phyloP scores from a whole-genome alignment of 2,329 filamentous ascomycete species.

The Madurella mycetomatis region DNA sequence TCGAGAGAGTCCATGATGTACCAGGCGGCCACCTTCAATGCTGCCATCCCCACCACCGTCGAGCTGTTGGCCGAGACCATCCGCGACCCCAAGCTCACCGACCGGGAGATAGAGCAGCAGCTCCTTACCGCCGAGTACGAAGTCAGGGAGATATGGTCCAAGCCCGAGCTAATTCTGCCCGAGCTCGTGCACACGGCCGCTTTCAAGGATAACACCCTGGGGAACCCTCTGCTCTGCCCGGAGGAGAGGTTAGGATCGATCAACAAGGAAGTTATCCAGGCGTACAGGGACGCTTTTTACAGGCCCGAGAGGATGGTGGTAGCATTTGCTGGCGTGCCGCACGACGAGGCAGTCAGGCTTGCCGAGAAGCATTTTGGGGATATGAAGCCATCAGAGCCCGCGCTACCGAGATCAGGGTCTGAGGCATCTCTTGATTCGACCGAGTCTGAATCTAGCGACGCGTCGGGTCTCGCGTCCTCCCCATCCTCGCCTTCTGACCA shows the following conservation, averaged over 20 bases:
- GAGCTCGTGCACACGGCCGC: conserved; percentile 94
- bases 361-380: conserved; percentile 86
- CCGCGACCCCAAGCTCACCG: conserved; percentile 75
- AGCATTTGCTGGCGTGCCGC: conserved; percentile 88
- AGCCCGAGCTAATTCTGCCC: conserved; percentile 91
- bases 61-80: conserved; percentile 91
- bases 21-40: conserved; percentile 96
- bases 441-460: conserved; percentile 32
- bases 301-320: conserved; percentile 87
- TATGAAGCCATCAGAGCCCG: conserved; percentile 60
- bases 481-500: conserved; percentile 31
- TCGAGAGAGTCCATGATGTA: conserved; percentile 98
- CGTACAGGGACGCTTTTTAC: conserved; percentile 81
- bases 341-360: conserved; percentile 71
- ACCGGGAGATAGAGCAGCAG: conserved; percentile 81
- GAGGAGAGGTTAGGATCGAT: conserved; percentile 75
- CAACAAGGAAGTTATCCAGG: conserved; percentile 65
- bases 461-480: conserved; percentile 33
- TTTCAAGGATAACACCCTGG: conserved; percentile 92
- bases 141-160: conserved; percentile 95
- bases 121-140: conserved; percentile 91
- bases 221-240: conserved; percentile 88
- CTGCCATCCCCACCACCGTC: conserved; percentile 75
- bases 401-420: conserved; percentile 52
- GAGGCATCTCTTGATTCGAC: conserved; percentile 50